phyloP scores from a whole-genome alignment of 768 basidiomycete genomes.

The Fomitopsis pulvina region DNA sequence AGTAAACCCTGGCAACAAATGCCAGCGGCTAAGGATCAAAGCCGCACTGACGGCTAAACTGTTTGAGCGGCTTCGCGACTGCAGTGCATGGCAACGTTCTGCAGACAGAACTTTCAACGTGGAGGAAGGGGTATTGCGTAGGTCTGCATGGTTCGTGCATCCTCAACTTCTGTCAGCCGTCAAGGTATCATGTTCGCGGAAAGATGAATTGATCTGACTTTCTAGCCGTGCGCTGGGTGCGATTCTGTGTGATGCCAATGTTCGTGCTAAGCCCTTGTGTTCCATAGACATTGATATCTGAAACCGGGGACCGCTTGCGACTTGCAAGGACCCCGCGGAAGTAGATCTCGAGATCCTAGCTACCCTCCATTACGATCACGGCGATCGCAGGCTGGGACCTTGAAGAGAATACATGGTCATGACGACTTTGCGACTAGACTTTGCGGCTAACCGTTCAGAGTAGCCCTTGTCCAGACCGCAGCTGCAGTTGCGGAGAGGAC shows the following conservation, averaged over 20 bases:
- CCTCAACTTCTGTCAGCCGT: no score
- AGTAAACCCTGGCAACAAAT: no score
- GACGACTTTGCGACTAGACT: background rate
- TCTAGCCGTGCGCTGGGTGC: no score
- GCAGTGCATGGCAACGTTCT: background rate
- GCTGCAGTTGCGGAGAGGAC: background rate
- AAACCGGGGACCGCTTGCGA: no score
- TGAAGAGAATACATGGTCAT: background rate
- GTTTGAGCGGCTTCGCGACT: background rate
- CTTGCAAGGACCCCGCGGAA: background rate
- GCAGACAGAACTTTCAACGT: no score
- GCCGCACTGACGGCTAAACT: background rate
- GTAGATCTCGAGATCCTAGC: background rate
- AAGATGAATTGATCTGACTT: no score
- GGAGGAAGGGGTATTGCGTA: no score
- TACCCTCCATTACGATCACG: background rate
- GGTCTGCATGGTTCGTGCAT: no score
- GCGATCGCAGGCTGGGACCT: background rate
- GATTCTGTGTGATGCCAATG: no score
- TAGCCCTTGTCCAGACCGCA: background rate
- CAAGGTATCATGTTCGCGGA: no score
- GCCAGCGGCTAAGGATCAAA: no score
- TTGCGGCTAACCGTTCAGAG: background rate
- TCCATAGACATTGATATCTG: background rate
- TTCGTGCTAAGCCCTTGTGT: background rate